phyloP scores from a whole-genome alignment of 495 filamentous ascomycete species.

The Penicillium canariense region DNA sequence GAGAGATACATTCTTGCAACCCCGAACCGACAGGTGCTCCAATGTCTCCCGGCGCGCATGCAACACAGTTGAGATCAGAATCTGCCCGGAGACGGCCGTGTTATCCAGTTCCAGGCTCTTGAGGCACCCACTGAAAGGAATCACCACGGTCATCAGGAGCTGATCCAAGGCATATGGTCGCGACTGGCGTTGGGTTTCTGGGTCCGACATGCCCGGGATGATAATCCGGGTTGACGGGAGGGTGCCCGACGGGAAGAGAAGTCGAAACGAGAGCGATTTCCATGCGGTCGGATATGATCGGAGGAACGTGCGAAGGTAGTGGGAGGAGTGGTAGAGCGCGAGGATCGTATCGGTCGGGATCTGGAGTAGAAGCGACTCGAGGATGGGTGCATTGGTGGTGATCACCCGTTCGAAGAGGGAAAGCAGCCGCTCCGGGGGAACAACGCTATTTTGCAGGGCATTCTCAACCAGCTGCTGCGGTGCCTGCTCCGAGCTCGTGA shows the following conservation, averaged over 20 bases:
- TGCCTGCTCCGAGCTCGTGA: slow-evolving; percentile 8
- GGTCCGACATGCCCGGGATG: slow-evolving; percentile 35
- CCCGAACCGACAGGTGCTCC: slow-evolving; percentile 59
- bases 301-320: slow-evolving; percentile 53
- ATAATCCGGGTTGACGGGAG: slow-evolving; percentile 33
- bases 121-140: slow-evolving; percentile 55
- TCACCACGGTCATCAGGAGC: slow-evolving; percentile 53
- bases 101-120: slow-evolving; percentile 59
- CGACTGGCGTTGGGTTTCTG: slow-evolving; percentile 45
- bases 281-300: slow-evolving; percentile 59
- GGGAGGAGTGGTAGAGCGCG: slow-evolving; percentile 57
- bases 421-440: slow-evolving; percentile 33
- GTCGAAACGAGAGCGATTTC: slow-evolving; percentile 58
- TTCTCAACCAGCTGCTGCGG: slow-evolving; percentile 29
- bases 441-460: slow-evolving; percentile 25
- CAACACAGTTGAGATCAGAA: slow-evolving; percentile 52
- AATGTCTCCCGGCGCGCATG: slow-evolving; percentile 51
- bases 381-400: slow-evolving; percentile 53
- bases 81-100: slow-evolving; percentile 58
- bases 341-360: slow-evolving; percentile 55
- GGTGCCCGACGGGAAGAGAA: slow-evolving; percentile 47
- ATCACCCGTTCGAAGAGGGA: slow-evolving; percentile 53
- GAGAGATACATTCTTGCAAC: slow-evolving; percentile 64
- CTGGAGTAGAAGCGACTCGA: slow-evolving; percentile 58
- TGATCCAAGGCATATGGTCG: slow-evolving; percentile 57